Evolutionary conservation across 169 alveolate species (phyloP).

Genomic region (Cryptosporidium canis): DNA sequence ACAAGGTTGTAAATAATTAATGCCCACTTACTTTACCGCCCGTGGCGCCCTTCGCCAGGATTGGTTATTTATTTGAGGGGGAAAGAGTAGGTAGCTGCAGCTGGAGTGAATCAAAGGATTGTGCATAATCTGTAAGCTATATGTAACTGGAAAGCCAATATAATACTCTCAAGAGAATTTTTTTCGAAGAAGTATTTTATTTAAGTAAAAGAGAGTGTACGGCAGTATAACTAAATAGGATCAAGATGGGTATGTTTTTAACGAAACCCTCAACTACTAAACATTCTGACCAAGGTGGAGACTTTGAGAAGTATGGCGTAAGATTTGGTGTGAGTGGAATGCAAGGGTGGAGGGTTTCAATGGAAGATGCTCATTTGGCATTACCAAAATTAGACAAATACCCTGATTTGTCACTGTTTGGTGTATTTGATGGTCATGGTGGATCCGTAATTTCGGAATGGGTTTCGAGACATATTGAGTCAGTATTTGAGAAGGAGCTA

Average conservation of each 20-base stretch:
- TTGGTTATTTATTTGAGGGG: conserved; percentile 52
- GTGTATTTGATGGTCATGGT: conserved; percentile 99
- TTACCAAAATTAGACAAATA: conserved; percentile 73
- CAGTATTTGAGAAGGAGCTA: conserved; percentile 74
- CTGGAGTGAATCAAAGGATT: not conserved
- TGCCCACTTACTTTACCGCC: conserved; percentile 64
- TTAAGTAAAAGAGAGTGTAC: not conserved
- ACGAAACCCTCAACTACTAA: conserved; percentile 89
- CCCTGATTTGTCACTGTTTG: conserved; percentile 84
- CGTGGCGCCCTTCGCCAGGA: not conserved
- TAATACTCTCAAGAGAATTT: not conserved
- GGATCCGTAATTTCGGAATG: conserved; percentile 94
- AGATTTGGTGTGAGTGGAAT: conserved; percentile 88
- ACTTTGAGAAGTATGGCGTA: conserved; percentile 79
- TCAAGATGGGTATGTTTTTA: conserved; percentile 90
- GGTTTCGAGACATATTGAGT: conserved; percentile 87
- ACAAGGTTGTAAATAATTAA: not conserved
- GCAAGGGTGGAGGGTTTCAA: conserved; percentile 96
- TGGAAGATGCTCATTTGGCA: conserved; percentile 95
- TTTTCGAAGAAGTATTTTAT: not conserved
- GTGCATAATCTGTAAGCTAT: conserved; percentile 3
- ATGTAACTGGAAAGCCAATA: not conserved
- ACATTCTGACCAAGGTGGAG: conserved; percentile 85
- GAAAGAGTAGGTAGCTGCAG: conserved; percentile 3
- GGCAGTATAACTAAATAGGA: not conserved